phyloP scores from a whole-genome alignment of 495 filamentous ascomycete genomes.

The Xylaria telfairii region DNA sequence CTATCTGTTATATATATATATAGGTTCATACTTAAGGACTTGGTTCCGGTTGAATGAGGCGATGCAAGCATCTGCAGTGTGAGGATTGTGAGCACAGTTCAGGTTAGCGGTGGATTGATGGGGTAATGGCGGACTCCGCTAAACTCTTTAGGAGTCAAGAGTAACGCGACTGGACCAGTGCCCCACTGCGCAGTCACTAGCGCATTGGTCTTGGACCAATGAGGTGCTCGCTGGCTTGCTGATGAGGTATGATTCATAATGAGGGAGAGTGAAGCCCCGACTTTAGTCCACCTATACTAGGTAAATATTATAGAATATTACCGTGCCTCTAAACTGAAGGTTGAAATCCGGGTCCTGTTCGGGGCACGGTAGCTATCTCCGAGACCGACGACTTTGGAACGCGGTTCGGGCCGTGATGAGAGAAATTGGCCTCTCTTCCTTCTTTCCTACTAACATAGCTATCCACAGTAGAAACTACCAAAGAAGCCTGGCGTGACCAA shows the following conservation, averaged over 20 bases:
- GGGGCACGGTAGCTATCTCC: too few species aligned
- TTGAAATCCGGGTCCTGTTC: too few species aligned
- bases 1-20: conserved; percentile 5
- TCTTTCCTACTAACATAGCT: too few species aligned
- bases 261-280: conserved; percentile 17
- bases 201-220: conserved; percentile 18
- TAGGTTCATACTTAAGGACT: too few species aligned
- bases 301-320: too few species aligned
- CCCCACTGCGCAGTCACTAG: conserved; percentile 5
- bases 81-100: background rate
- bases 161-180: background rate
- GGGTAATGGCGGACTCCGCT: background rate
- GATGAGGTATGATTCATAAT: conserved; percentile 33
- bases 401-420: too few species aligned
- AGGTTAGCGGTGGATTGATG: background rate
- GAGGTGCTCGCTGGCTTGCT: conserved; percentile 15
- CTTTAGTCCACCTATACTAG: too few species aligned
- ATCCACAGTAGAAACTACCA: too few species aligned
- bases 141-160: background rate
- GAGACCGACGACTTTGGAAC: too few species aligned
- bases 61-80: background rate
- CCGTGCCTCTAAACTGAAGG: too few species aligned
- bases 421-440: too few species aligned
- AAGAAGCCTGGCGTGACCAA: too few species aligned
- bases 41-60: background rate